A percentile compares a stretch with the other conserved stretches of the same genome.
These are phyloP conservation scores for Echium plantagineum DNA, from an alignment of 257 asterid species.

Conservation along the genomic window DNA sequence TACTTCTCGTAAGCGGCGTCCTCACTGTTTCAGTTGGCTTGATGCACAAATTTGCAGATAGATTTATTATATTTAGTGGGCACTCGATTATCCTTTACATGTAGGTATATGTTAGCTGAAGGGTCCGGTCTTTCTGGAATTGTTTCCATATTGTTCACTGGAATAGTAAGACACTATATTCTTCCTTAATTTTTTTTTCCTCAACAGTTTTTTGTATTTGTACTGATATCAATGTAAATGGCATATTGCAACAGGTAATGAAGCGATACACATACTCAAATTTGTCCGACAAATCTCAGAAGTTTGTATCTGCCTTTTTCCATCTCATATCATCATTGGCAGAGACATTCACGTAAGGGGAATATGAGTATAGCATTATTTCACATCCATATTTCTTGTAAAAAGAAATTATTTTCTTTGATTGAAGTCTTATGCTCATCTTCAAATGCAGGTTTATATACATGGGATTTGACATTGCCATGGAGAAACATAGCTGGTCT, in stretches of 20 bases:
- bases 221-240: slow-evolving; percentile 10
- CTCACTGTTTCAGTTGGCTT: slow-evolving; percentile 9
- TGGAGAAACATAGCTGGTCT: slow-evolving; percentile 98
- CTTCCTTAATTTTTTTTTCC: slow-evolving; percentile 4
- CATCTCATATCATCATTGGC: slow-evolving; percentile 94
- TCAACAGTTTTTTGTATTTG: slow-evolving; percentile 13
- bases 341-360: slow-evolving; percentile 86
- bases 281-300: slow-evolving; percentile 89
- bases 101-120: slow-evolving; percentile 93
- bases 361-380: slow-evolving; percentile 5
- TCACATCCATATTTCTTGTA: slow-evolving; percentile 2
- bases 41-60: slow-evolving; percentile 7
- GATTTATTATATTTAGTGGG: slow-evolving; percentile 11
- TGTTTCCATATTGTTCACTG: slow-evolving; percentile 92
- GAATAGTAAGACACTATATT: slow-evolving; percentile 62
- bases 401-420: slow-evolving; percentile 9
- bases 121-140: slow-evolving; percentile 98
- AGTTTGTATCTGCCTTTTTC: slow-evolving; percentile 92
- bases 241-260: slow-evolving; percentile 63
- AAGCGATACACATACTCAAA: slow-evolving; percentile 86
- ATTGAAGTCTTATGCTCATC: slow-evolving; percentile 14
- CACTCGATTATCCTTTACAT: slow-evolving; percentile 17
- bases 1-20: slow-evolving; percentile 82
- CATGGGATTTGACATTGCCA: slow-evolving; percentile 97
- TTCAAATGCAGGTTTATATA: slow-evolving; percentile 71